Evolutionary conservation across 176 grass and related monocot species (phyloP).

Genomic region (Zea luxurians): DNA sequence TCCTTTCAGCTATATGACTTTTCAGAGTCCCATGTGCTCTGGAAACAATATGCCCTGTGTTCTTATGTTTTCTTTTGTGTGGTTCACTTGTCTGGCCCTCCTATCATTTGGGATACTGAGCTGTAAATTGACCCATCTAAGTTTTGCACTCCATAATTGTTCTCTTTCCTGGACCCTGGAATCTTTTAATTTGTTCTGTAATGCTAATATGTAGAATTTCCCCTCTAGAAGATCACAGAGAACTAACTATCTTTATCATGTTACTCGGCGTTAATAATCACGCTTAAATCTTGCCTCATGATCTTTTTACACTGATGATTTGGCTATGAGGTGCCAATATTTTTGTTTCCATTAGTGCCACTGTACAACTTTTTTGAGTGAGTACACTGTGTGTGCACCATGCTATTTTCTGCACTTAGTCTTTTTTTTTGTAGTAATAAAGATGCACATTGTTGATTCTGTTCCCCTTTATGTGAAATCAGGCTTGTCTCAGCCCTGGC

Average conservation of each 20-base stretch:
- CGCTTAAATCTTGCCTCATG: not conserved
- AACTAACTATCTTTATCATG: not conserved
- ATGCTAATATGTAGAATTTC: not conserved
- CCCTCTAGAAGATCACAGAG: not conserved
- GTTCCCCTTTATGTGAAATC: constrained; percentile 31
- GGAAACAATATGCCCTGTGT: not conserved
- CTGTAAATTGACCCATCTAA: constrained; percentile 9
- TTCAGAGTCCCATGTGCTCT: not conserved
- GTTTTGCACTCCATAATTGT: not conserved
- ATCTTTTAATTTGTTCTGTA: not conserved
- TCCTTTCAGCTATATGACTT: not conserved
- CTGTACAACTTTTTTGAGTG: not conserved
- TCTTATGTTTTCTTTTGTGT: not conserved
- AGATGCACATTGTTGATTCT: not conserved
- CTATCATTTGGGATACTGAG: constrained; percentile 11
- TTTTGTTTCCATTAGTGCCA: not conserved
- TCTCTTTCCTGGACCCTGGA: not conserved
- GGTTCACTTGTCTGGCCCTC: not conserved
- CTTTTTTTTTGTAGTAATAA: not conserved
- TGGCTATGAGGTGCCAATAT: not conserved
- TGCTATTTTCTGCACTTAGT: not conserved
- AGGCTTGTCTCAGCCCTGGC: constrained; percentile 65
- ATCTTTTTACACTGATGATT: constrained; percentile 1
- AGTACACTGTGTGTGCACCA: not conserved
- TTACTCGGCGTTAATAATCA: not conserved